Evolutionary conservation across 257 asterid genomes (phyloP).

Genomic region (Solanum neorickii): DNA sequence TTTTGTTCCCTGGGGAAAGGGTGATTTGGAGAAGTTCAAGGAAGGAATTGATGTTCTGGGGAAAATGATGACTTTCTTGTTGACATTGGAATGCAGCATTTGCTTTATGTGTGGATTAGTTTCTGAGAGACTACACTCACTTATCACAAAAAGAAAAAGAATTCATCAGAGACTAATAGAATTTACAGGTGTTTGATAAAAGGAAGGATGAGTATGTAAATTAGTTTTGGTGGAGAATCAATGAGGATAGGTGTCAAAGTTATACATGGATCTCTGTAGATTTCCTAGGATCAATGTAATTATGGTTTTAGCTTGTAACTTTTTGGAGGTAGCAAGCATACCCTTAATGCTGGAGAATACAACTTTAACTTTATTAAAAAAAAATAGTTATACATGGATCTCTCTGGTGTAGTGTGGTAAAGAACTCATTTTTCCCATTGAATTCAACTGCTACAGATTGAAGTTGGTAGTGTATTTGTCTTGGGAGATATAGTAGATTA

Average conservation of each 20-base stretch:
- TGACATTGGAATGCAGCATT: background rate
- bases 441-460: background rate
- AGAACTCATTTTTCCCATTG: background rate
- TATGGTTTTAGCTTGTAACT: too few relatives aligned
- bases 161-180: background rate
- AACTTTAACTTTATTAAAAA: too few relatives aligned
- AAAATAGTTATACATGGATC: background rate
- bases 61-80: background rate
- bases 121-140: background rate
- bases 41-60: background rate
- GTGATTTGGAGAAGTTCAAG: background rate
- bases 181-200: background rate
- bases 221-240: background rate
- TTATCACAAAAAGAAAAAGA: background rate
- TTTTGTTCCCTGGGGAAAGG: background rate
- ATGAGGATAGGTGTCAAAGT: background rate
- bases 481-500: background rate
- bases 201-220: background rate
- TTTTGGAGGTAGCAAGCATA: too few relatives aligned
- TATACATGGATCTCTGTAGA: background rate
- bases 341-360: too few relatives aligned
- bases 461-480: background rate
- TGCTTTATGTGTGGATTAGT: background rate
- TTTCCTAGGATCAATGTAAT: too few relatives aligned
- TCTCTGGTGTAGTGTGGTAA: background rate